A percentile compares a stretch with the other conserved stretches of the same genome.
Evolutionary conservation across 306 rosid species (phyloP).

Genomic region (Vigna angularis): DNA sequence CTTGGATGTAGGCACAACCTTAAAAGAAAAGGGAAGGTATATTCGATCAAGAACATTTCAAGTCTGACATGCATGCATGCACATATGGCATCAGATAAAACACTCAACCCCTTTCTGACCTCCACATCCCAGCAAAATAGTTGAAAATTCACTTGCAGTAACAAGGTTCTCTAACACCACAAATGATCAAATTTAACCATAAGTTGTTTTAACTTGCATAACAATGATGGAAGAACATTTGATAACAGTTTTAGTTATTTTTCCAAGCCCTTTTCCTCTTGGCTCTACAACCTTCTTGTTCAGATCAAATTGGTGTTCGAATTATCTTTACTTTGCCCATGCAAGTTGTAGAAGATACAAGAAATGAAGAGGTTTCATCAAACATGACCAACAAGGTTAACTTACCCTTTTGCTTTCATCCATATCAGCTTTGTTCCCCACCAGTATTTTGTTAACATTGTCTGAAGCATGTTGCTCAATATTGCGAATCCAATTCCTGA

Average conservation of each 20-base stretch:
- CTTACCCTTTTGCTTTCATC: conserved; percentile 97
- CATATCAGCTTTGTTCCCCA: conserved; percentile 99
- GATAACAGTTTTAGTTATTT: neutral
- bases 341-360: neutral
- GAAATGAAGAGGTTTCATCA: neutral
- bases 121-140: no score
- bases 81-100: conserved; percentile 22
- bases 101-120: neutral
- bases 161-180: conserved; percentile 22
- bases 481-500: conserved; percentile 98
- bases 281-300: conserved; percentile 36
- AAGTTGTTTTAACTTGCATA: conserved; percentile 4
- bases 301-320: conserved; percentile 19
- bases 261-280: conserved; percentile 13
- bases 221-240: conserved; percentile 24
- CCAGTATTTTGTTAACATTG: conserved; percentile 90
- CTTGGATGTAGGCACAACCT: conserved; percentile 96
- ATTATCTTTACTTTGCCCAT: conserved; percentile 13
- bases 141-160: neutral
- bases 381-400: conserved; percentile 31
- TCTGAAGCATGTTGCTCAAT: conserved; percentile 99
- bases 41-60: conserved; percentile 26
- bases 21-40: conserved; percentile 9
- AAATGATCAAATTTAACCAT: conserved; percentile 31
- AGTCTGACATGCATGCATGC: conserved; percentile 26